Conservation (phyloP, 495 filamentous ascomycete genomes). For the Mytilinidion resinicola region DNA sequence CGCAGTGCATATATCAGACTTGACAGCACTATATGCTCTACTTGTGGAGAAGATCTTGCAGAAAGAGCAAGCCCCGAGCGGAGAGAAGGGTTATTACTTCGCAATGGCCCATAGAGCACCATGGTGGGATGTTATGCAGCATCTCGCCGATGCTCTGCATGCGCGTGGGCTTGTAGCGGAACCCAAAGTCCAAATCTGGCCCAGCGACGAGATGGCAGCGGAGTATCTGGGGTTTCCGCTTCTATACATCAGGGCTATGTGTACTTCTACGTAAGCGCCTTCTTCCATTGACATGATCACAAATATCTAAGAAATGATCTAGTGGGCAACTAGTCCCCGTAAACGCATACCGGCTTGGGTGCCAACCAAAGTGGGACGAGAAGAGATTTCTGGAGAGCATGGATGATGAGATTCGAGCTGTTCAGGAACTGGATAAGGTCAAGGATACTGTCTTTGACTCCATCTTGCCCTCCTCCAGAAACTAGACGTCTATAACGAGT, state of each 20-base stretch:
- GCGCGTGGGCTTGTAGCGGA: constrained; percentile 36
- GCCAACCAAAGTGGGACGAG: constrained; percentile 37
- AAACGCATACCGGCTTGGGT: constrained; percentile 34
- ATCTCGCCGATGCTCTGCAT: constrained; percentile 32
- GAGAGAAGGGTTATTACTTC: constrained; percentile 39
- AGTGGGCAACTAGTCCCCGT: constrained; percentile 34
- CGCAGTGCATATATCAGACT: constrained; percentile 35
- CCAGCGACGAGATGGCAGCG: constrained; percentile 35
- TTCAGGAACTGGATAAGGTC: constrained; percentile 33
- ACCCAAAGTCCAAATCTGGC: constrained; percentile 33
- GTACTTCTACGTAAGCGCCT: constrained; percentile 27
- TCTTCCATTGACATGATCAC: constrained; percentile 10
- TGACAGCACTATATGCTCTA: constrained; percentile 33
- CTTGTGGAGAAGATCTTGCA: constrained; percentile 34
- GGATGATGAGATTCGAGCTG: constrained; percentile 36
- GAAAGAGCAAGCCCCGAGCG: constrained; percentile 34
- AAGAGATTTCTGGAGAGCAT: constrained; percentile 34
- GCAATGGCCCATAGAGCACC: constrained; percentile 30
- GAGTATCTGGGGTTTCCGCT: constrained; percentile 30
- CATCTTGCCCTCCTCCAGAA: too few relatives aligned
- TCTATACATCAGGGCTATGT: constrained; percentile 27
- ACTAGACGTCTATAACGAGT: too few relatives aligned
- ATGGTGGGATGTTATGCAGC: constrained; percentile 37
- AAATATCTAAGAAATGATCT: constrained; percentile 11
- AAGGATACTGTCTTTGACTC: constrained; percentile 4